Evolutionary conservation across 2,329 filamentous ascomycete genomes (phyloP).

Genomic region (Penicillium hordei): DNA sequence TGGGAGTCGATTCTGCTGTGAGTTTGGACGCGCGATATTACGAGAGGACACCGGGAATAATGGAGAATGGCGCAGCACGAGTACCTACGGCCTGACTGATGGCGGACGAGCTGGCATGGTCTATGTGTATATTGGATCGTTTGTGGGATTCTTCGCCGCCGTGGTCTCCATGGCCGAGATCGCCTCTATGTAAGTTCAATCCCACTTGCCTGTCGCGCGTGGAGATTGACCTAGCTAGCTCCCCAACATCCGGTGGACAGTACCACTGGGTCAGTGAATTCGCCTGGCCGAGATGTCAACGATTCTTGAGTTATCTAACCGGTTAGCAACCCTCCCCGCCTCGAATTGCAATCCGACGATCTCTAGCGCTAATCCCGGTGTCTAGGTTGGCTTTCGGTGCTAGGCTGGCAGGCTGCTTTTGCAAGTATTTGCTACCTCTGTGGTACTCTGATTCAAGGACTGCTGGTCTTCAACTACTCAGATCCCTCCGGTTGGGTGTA

Average conservation of each 20-base stretch:
- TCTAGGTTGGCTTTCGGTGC: constrained; percentile 39
- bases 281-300: constrained; percentile 33
- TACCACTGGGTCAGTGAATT: constrained; percentile 46
- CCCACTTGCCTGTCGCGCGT: background rate
- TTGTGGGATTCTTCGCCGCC: constrained; percentile 40
- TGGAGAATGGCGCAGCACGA: constrained; percentile 19
- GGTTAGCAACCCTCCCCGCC: constrained; percentile 18
- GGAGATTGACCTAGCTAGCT: constrained; percentile 20
- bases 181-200: constrained; percentile 35
- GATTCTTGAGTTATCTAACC: constrained; percentile 40
- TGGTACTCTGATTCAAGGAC: constrained; percentile 37
- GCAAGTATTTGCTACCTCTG: constrained; percentile 37
- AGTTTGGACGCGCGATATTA: constrained; percentile 12
- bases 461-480: constrained; percentile 36
- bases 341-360: background rate
- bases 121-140: constrained; percentile 39
- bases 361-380: background rate
- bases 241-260: constrained; percentile 42
- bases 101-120: constrained; percentile 40
- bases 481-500: constrained; percentile 22
- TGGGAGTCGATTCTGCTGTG: constrained; percentile 45
- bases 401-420: constrained; percentile 40
- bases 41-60: constrained; percentile 3
- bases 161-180: constrained; percentile 44
- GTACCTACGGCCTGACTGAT: constrained; percentile 31